Percentiles rank a stretch among this genome's conserved stretches.
These are phyloP conservation scores for Vachellia pachyceras DNA, from an alignment of 306 rosid species.

Conservation along the genomic window DNA sequence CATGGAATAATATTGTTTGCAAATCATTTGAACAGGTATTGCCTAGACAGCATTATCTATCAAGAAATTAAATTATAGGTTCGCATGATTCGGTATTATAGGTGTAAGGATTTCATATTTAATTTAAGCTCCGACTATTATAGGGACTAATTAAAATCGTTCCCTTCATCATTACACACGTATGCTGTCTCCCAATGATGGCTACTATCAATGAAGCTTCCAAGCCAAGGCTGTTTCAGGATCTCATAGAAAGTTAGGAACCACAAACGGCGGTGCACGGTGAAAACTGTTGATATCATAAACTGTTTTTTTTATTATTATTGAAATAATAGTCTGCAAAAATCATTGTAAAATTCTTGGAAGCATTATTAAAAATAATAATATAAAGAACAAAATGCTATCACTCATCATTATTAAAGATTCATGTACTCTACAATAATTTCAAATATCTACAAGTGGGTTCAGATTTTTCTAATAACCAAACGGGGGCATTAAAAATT, in stretches of 20 bases:
- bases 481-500: no score
- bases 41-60: constrained; percentile 26
- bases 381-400: not conserved
- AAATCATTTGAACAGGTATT: constrained; percentile 14
- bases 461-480: not conserved
- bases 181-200: constrained; percentile 48
- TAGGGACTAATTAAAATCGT: constrained; percentile 31
- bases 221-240: constrained; percentile 24
- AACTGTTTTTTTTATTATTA: no score
- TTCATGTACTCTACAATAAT: not conserved
- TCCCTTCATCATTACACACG: constrained; percentile 48
- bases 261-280: not conserved
- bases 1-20: constrained; percentile 27
- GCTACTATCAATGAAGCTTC: constrained; percentile 45
- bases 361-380: not conserved
- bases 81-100: constrained; percentile 37
- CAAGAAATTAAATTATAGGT: constrained; percentile 21
- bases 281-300: not conserved
- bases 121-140: constrained; percentile 37
- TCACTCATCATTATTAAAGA: no score
- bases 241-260: not conserved
- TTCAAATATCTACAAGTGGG: not conserved
- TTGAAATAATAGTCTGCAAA: not conserved
- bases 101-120: not conserved
- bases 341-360: not conserved